A percentile compares a stretch with the other conserved stretches of the same genome.
phyloP scores from a whole-genome alignment of 176 grass and related monocot species.

The Leersia perrieri region DNA sequence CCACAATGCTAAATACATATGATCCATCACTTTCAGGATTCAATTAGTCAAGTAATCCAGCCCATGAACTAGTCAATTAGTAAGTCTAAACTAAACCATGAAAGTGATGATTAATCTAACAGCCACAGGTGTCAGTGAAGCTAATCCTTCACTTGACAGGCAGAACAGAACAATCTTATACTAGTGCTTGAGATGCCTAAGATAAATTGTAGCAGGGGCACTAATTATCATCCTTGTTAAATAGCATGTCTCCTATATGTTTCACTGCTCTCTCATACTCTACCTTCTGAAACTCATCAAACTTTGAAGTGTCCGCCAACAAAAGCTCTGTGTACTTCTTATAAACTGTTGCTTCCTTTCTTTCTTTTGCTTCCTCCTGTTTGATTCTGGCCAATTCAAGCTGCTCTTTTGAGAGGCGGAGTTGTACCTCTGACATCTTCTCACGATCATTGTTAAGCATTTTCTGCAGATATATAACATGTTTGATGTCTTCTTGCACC shows the following conservation, averaged over 20 bases:
- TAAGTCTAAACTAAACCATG: background rate
- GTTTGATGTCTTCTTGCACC: slow-evolving; percentile 42
- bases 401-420: slow-evolving; percentile 40
- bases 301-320: slow-evolving; percentile 38
- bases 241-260: slow-evolving; percentile 28
- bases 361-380: slow-evolving; percentile 29
- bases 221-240: slow-evolving; percentile 21
- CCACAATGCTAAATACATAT: too few species aligned
- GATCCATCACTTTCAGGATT: too few species aligned
- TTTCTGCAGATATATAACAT: slow-evolving; percentile 17
- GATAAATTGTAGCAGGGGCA: background rate
- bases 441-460: slow-evolving; percentile 41
- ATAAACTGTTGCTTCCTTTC: slow-evolving; percentile 31
- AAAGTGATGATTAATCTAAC: background rate
- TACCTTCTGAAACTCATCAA: slow-evolving; percentile 23
- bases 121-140: background rate
- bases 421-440: slow-evolving; percentile 38
- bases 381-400: slow-evolving; percentile 37
- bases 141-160: background rate
- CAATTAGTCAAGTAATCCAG: too few species aligned
- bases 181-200: background rate
- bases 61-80: too few species aligned
- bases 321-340: slow-evolving; percentile 44
- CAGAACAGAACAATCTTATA: background rate
- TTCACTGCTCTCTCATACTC: slow-evolving; percentile 38